Base-by-base conservation (phyloP, 2,329 filamentous ascomycete genomes). In the Colletotrichum higginsianum region DNA sequence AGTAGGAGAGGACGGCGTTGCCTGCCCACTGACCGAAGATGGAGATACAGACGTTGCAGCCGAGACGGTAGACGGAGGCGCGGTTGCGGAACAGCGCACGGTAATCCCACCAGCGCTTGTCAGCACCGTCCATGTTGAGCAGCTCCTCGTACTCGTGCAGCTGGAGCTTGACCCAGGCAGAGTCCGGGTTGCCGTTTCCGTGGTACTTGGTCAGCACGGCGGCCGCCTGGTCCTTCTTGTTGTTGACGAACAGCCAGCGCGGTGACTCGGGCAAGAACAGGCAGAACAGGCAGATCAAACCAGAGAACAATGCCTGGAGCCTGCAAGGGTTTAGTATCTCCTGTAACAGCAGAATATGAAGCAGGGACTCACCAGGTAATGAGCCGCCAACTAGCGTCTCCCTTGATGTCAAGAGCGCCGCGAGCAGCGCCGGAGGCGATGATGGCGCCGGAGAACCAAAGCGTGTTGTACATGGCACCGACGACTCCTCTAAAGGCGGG, bases 61-160 rank as follows among this genome's bases (percentile, higher is more conserved):
- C 76, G 0, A 88, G 80, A n/a, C 86, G 82, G 75, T 85, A 86
- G 30, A 80, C 74, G 4, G 81, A 79, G 1, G 82, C 76, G n/a
- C 78, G 78, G 75, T 78, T 80, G 73, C 81, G 82, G 78, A 86
- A 84, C 5, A 86, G 79, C 9, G 82, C 82, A 6, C 80, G 77
- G 75, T 86, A 86, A 74, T 86, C 84, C 84, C 83, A 85, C 83
- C 83, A 86, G 67, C 82, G 77, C 78, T 86, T 86, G 61, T 85
- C 84, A 30, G 83, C 79, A 44, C 84, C 84, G 58, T 85, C 79
- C 69, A 81, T 76, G 73, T 84, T 79, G 40, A 86, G 80, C 26
- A 79, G 75, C 61, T 84, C 80, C 55, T 84, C 81, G 71, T 84
- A 85, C 75, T 86, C 85, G 46, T 77, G 77, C 58, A 85, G 77